These are phyloP conservation scores for Stachybotrys elegans DNA, from an alignment of 2,329 filamentous ascomycete genomes.

Conservation along the genomic window DNA sequence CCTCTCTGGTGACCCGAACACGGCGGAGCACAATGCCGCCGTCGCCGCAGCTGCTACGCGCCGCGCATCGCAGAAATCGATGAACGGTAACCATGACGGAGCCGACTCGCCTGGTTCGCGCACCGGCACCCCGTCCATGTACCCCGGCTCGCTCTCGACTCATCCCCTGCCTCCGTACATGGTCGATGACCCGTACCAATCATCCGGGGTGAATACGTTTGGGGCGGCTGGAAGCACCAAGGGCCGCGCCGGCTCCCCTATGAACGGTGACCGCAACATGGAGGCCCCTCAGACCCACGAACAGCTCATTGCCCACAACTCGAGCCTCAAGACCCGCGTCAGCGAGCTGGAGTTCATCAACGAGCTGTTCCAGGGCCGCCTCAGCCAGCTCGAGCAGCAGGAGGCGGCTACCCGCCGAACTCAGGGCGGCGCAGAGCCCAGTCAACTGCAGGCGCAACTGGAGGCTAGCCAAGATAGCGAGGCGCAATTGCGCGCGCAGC, in stretches of 20 bases:
- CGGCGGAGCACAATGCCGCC: constrained; percentile 53
- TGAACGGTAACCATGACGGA: constrained; percentile 68
- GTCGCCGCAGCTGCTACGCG: constrained; percentile 49
- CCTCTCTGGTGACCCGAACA: constrained; percentile 46
- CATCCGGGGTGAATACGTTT: constrained; percentile 45
- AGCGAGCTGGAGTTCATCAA: constrained; percentile 95
- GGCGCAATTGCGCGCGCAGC: constrained; percentile 50
- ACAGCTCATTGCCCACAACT: constrained; percentile 73
- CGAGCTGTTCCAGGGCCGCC: constrained; percentile 68
- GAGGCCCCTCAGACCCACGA: constrained; percentile 76
- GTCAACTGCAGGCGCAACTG: constrained; percentile 52
- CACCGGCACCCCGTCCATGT: constrained; percentile 71
- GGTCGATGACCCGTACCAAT: constrained; percentile 64
- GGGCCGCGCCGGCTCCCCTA: constrained; percentile 44
- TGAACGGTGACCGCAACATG: constrained; percentile 57
- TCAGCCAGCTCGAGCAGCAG: constrained; percentile 74
- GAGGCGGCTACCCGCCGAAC: constrained; percentile 63
- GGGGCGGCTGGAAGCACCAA: constrained; percentile 39
- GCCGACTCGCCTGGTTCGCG: constrained; percentile 75
- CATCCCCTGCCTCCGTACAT: constrained; percentile 71
- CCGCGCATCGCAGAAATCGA: constrained; percentile 65
- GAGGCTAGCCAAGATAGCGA: constrained; percentile 37
- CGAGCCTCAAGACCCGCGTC: constrained; percentile 87
- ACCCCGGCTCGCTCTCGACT: constrained; percentile 68
- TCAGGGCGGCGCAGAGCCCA: constrained; percentile 50